phyloP scores from a whole-genome alignment of 495 filamentous ascomycete species.

The Talaromyces wortmannii region DNA sequence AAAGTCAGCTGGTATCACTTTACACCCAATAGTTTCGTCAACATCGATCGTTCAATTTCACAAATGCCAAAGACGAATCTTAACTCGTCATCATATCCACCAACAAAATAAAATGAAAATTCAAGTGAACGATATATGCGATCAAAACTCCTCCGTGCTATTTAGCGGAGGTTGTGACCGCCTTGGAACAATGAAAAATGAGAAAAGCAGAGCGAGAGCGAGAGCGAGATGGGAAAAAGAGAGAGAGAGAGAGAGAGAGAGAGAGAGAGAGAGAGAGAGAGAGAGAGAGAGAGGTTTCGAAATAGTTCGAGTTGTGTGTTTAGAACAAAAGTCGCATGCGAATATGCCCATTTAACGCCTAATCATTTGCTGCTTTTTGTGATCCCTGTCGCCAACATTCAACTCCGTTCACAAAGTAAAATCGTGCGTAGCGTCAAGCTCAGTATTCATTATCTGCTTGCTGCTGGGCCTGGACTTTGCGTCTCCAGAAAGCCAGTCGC shows the following conservation, averaged over 20 bases:
- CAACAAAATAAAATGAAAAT: background rate
- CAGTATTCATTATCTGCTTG: background rate
- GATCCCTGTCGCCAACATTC: background rate
- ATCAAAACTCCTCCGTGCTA: too few species aligned
- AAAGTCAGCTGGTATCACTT: background rate
- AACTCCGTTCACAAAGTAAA: background rate
- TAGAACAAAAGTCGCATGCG: too few species aligned
- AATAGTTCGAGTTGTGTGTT: background rate
- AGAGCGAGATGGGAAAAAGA: too few species aligned
- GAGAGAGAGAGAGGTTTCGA: background rate
- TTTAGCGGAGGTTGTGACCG: too few species aligned
- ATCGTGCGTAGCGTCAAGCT: background rate
- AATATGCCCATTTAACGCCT: background rate
- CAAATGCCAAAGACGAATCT: background rate
- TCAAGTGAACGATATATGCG: too few species aligned
- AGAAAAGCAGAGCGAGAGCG: too few species aligned
- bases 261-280: background rate
- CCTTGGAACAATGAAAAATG: too few species aligned
- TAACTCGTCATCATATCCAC: background rate
- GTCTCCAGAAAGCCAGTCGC: slow-evolving; percentile 40
- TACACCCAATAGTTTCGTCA: background rate
- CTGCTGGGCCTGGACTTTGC: slow-evolving; percentile 7
- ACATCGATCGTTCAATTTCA: background rate
- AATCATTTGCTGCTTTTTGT: background rate
- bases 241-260: background rate